These are phyloP conservation scores for Xanthoconium purpureum DNA, from an alignment of 768 basidiomycete species.

Conservation along the genomic window DNA sequence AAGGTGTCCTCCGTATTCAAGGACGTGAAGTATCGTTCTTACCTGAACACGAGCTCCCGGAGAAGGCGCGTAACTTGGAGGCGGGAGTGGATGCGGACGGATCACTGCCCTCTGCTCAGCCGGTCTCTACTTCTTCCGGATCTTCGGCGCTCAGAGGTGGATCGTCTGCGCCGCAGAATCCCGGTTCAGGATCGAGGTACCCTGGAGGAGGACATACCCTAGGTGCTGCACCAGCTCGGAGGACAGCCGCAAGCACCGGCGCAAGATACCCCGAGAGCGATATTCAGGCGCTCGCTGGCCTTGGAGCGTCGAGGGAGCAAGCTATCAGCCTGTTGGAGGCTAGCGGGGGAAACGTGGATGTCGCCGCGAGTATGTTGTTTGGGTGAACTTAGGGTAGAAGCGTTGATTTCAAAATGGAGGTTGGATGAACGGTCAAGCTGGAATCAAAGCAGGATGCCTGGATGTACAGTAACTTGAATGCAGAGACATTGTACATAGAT, in stretches of 20 bases:
- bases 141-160: conserved; percentile 9
- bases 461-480: not conserved
- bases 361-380: conserved; percentile 87
- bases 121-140: conserved; percentile 20
- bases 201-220: conserved; percentile 69
- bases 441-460: not conserved
- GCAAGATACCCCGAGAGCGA: conserved; percentile 55
- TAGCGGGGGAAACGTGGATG: conserved; percentile 81
- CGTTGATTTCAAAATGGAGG: conserved; percentile 4
- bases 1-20: conserved; percentile 89
- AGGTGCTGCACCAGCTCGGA: conserved; percentile 39
- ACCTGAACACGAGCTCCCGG: conserved; percentile 91
- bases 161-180: conserved; percentile 34
- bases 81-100: conserved; percentile 28
- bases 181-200: conserved; percentile 46
- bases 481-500: conserved; percentile 6
- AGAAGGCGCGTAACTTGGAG: conserved; percentile 58
- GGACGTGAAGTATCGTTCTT: conserved; percentile 86
- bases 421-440: not conserved
- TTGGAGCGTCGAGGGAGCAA: conserved; percentile 74
- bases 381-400: conserved; percentile 27
- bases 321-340: conserved; percentile 77
- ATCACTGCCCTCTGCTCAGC: conserved; percentile 16
- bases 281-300: conserved; percentile 64
- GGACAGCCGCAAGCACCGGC: conserved; percentile 39